Conservation (phyloP, 2,329 filamentous ascomycete species). For the Fusarium tuaranense region DNA sequence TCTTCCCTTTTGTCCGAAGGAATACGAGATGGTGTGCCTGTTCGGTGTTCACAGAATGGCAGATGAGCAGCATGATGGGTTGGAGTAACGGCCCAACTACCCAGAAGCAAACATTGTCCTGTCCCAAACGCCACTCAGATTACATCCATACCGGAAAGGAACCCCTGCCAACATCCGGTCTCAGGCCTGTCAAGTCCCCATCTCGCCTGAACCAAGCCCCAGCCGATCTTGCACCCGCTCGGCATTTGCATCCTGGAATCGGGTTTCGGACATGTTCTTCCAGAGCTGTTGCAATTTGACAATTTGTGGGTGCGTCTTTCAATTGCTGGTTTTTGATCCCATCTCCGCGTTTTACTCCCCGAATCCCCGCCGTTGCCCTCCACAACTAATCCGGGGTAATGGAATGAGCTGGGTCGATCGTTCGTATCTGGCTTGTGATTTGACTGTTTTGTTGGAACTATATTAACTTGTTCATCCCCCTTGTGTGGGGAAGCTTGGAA, state of each 20-base stretch:
- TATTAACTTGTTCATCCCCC: not conserved
- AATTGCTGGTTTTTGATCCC: not conserved
- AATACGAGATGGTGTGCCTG: not conserved
- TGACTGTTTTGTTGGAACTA: not conserved
- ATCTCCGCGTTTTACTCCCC: not conserved
- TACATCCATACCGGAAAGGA: not conserved
- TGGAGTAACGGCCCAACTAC: not conserved
- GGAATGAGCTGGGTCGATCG: not conserved
- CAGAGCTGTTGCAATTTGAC: not conserved
- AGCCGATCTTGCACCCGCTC: constrained; percentile 7
- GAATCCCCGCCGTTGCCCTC: not conserved
- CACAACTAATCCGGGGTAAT: constrained; percentile 3
- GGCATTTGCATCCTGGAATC: not conserved
- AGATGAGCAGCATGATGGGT: not conserved
- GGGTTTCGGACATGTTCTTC: not conserved
- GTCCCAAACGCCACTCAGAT: not conserved
- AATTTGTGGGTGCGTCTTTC: not conserved
- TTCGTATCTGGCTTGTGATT: not conserved
- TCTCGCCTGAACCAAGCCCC: not conserved
- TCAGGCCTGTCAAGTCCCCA: not conserved
- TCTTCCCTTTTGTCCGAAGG: not conserved
- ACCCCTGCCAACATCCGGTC: not conserved
- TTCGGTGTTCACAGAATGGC: not conserved
- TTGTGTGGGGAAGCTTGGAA: not conserved
- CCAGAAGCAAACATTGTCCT: not conserved